phyloP scores from a whole-genome alignment of 2,329 filamentous ascomycete species.

The Juglanconis oblonga region DNA sequence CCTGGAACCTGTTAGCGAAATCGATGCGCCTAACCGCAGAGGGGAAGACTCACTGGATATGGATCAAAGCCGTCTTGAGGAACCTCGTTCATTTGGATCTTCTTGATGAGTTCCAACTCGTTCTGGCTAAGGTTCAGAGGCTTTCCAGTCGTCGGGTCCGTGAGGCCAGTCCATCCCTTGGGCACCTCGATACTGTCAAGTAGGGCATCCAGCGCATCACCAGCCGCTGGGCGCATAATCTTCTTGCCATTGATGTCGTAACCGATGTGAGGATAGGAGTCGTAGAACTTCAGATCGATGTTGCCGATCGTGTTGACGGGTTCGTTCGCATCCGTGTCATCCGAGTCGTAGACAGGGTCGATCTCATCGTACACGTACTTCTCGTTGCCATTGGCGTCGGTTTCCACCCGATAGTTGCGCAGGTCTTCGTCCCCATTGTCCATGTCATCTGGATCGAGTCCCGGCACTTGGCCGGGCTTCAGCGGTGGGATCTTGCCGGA shows the following conservation, averaged over 20 bases:
- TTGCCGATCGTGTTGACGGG: conserved; percentile 89
- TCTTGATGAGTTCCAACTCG: conserved; percentile 83
- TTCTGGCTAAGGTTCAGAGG: conserved; percentile 83
- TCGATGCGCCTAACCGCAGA: no score
- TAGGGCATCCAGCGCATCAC: conserved; percentile 87
- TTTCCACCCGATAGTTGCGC: conserved; percentile 56
- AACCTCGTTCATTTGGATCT: conserved; percentile 84
- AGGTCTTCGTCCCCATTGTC: conserved; percentile 38
- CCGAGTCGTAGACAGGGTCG: conserved; percentile 91
- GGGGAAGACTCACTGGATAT: conserved; percentile 64
- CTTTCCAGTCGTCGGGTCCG: conserved; percentile 90
- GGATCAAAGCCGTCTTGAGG: conserved; percentile 88
- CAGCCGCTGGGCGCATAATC: conserved; percentile 92
- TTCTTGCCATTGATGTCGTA: conserved; percentile 99
- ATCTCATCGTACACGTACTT: conserved; percentile 94
- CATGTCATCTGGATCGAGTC: conserved; percentile 28
- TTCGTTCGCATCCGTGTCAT: conserved; percentile 81
- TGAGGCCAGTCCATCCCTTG: conserved; percentile 95
- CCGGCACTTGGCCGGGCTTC: conserved; percentile 16
- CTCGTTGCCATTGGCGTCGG: conserved; percentile 84
- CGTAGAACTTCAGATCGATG: conserved; percentile 92
- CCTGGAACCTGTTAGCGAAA: conserved; percentile 39
- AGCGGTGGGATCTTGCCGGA: conserved; percentile 12
- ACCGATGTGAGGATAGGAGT: conserved; percentile 95
- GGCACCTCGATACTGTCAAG: conserved; percentile 96